These are phyloP conservation scores for Colletotrichum paranaense DNA, from an alignment of 2,329 filamentous ascomycete species.

Conservation along the genomic window DNA sequence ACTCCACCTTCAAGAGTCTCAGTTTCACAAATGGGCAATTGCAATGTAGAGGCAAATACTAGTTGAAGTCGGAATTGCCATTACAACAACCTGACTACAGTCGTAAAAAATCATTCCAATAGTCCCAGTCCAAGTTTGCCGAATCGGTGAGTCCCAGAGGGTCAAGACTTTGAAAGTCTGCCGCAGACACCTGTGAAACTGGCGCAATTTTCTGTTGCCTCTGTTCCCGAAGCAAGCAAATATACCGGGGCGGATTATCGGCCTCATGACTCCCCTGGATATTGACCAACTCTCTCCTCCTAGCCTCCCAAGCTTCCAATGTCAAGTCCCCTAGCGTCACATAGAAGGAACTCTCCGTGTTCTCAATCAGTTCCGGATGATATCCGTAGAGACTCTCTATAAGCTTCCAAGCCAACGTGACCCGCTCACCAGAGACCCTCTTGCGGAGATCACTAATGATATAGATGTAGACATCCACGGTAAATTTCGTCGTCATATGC, in stretches of 20 bases:
- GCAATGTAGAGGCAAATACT: no score
- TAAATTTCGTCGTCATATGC: slow-evolving; percentile 41
- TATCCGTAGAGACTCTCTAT: slow-evolving; percentile 40
- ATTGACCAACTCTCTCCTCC: not conserved
- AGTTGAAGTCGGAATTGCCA: not conserved
- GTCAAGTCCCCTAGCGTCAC: not conserved
- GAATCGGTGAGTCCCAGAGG: not conserved
- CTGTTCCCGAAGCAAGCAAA: not conserved
- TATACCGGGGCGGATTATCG: not conserved
- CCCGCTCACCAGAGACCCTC: slow-evolving; percentile 32
- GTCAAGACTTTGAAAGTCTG: not conserved
- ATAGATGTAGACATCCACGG: slow-evolving; percentile 47
- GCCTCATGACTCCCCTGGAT: not conserved
- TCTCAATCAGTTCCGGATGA: slow-evolving; percentile 36
- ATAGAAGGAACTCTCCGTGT: not conserved
- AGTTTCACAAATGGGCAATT: no score
- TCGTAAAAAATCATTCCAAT: slow-evolving; percentile 25
- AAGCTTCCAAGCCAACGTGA: slow-evolving; percentile 42
- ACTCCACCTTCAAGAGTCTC: no score
- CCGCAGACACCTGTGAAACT: not conserved
- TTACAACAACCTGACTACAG: not conserved
- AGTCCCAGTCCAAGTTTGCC: slow-evolving; percentile 22
- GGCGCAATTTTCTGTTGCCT: not conserved
- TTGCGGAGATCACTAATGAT: slow-evolving; percentile 44
- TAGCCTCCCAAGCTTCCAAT: slow-evolving; percentile 13